phyloP scores from a whole-genome alignment of 306 rosid species.

The Betula pendula region DNA sequence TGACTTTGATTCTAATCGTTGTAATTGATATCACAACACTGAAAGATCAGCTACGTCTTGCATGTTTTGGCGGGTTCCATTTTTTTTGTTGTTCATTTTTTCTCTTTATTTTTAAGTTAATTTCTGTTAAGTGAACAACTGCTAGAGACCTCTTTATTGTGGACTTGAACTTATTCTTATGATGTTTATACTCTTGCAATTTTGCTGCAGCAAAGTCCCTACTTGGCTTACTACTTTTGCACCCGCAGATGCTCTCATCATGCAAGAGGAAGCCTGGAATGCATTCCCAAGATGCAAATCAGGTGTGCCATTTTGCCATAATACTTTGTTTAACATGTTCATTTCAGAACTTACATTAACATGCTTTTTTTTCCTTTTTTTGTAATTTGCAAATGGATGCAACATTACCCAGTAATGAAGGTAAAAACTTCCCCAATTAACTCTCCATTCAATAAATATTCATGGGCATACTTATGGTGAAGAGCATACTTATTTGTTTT shows the following conservation, averaged over 20 bases:
- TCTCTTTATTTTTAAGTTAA: background rate
- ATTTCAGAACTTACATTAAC: slow-evolving; percentile 10
- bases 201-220: slow-evolving; percentile 47
- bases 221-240: slow-evolving; percentile 50
- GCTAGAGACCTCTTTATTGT: background rate
- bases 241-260: slow-evolving; percentile 46
- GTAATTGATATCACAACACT: background rate
- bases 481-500: slow-evolving; percentile 9
- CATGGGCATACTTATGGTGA: background rate
- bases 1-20: background rate
- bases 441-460: background rate
- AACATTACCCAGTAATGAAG: slow-evolving; percentile 36
- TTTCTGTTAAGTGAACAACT: background rate
- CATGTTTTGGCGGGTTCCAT: background rate
- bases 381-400: slow-evolving; percentile 20
- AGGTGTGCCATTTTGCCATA: slow-evolving; percentile 30
- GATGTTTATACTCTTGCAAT: background rate
- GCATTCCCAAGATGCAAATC: slow-evolving; percentile 56
- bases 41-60: background rate
- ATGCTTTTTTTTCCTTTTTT: background rate
- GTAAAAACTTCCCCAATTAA: slow-evolving; percentile 17
- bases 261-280: slow-evolving; percentile 57
- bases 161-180: background rate
- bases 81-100: background rate
- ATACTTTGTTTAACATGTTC: background rate